phyloP scores from a whole-genome alignment of 1,284 basidiomycete species.

The Hymenochaete sp. region DNA sequence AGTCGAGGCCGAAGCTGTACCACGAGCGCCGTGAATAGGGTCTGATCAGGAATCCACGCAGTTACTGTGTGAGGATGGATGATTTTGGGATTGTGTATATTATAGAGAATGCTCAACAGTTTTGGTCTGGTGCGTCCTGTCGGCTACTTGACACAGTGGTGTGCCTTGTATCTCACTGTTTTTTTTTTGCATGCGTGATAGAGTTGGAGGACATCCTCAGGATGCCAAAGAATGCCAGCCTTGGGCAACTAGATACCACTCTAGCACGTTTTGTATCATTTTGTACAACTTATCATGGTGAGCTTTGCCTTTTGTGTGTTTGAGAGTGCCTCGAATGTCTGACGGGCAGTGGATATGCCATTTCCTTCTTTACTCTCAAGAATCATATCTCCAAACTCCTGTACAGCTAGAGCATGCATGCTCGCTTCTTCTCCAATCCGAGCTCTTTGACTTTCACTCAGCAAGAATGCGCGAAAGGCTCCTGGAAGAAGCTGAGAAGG shows the following conservation, averaged over 20 bases:
- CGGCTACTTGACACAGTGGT: neutral
- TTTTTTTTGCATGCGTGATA: constrained; percentile 26
- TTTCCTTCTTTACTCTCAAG: constrained; percentile 42
- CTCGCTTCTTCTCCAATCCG: constrained; percentile 64
- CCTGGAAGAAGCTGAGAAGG: constrained; percentile 59
- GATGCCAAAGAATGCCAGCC: constrained; percentile 55
- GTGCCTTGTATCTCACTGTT: constrained; percentile 4
- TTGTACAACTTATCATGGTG: constrained; percentile 80
- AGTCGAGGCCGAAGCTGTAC: neutral
- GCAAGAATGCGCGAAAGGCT: constrained; percentile 81
- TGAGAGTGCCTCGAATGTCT: constrained; percentile 1
- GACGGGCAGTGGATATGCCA: constrained; percentile 4
- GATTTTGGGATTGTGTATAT: constrained; percentile 66
- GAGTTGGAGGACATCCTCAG: constrained; percentile 80
- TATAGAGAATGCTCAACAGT: constrained; percentile 72
- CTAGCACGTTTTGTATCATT: constrained; percentile 70
- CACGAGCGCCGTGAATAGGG: neutral
- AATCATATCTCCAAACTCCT: constrained; percentile 72
- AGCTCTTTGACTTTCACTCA: constrained; percentile 81
- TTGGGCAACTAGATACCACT: constrained; percentile 70
- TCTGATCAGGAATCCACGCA: too few species aligned
- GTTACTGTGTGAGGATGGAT: constrained; percentile 16
- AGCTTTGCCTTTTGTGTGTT: too few species aligned
- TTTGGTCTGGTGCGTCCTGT: constrained; percentile 72
- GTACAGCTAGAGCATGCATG: constrained; percentile 79